Evolutionary conservation across 345 rosid species (phyloP).

Genomic region (Euphorbia pulcherrima): DNA sequence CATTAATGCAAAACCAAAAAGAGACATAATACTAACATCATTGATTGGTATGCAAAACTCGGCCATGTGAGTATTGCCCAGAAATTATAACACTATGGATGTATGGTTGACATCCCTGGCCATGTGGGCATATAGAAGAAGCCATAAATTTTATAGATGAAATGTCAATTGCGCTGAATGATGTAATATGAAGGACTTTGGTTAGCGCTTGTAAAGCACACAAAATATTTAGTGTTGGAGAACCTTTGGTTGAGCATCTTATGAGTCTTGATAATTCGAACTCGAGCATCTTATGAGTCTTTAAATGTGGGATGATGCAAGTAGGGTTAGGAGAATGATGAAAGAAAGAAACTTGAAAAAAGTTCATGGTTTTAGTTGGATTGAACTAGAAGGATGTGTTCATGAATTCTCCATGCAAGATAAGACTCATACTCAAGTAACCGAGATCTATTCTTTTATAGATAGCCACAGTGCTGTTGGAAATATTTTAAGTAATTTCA

Average conservation of each 20-base stretch:
- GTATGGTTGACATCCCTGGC: constrained; percentile 48
- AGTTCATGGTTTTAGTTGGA: constrained; percentile 46
- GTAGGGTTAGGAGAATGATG: constrained; percentile 38
- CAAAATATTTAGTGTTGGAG: constrained; percentile 25
- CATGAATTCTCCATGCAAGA: constrained; percentile 42
- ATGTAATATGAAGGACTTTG: constrained; percentile 41
- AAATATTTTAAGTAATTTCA: too few species aligned
- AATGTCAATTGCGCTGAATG: constrained; percentile 48
- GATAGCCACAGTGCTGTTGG: constrained; percentile 13
- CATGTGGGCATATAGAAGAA: constrained; percentile 38
- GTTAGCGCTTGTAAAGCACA: constrained; percentile 36
- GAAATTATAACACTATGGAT: constrained; percentile 47
- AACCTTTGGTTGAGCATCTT: constrained; percentile 32
- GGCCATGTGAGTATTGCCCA: constrained; percentile 30
- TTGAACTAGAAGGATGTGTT: constrained; percentile 40
- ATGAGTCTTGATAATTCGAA: constrained; percentile 23
- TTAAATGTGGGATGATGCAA: constrained; percentile 37
- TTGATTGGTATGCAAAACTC: constrained; percentile 41
- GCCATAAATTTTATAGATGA: constrained; percentile 33
- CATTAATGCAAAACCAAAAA: constrained; percentile 40
- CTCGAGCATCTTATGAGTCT: constrained; percentile 37
- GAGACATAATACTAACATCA: constrained; percentile 44
- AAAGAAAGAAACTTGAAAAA: constrained; percentile 32
- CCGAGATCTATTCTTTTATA: constrained; percentile 31
- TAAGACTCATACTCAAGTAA: constrained; percentile 29